A percentile compares a stretch with the other conserved stretches of the same genome.
Evolutionary conservation across 2,329 filamentous ascomycete genomes (phyloP).

Genomic region (Nemania abortiva): DNA sequence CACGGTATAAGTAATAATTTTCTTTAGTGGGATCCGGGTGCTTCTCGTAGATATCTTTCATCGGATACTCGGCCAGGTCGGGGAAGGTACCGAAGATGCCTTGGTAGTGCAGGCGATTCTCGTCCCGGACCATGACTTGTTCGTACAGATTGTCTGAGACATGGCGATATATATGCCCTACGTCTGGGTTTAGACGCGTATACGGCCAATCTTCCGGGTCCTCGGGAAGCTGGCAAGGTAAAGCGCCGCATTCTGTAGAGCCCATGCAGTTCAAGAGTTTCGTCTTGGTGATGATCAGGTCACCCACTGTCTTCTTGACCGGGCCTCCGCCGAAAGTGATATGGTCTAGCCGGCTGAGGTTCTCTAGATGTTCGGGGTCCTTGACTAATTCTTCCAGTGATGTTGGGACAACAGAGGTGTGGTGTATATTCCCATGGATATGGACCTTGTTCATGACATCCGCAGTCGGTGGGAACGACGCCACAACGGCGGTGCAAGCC

Average conservation of each 20-base stretch:
- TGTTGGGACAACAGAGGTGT: conserved; percentile 36
- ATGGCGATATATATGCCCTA: conserved; percentile 41
- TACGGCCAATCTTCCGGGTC: conserved; percentile 51
- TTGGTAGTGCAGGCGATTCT: conserved; percentile 43
- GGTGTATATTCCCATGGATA: conserved; percentile 39
- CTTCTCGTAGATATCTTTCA: conserved; percentile 41
- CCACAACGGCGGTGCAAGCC: conserved; percentile 45
- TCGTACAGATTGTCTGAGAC: conserved; percentile 50
- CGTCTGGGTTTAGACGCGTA: conserved; percentile 46
- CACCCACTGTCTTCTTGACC: conserved; percentile 46
- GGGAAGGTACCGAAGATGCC: conserved; percentile 45
- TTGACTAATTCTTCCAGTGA: conserved; percentile 44
- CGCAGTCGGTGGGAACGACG: conserved; percentile 44
- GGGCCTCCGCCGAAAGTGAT: conserved; percentile 50
- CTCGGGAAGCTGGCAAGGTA: conserved; percentile 38
- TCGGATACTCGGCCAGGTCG: conserved; percentile 38
- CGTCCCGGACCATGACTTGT: conserved; percentile 50
- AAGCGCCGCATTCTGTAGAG: conserved; percentile 49
- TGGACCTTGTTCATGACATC: conserved; percentile 35
- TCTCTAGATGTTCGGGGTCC: conserved; percentile 40
- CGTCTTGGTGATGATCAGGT: conserved; percentile 47
- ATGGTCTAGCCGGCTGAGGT: conserved; percentile 42
- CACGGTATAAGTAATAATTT: conserved; percentile 51
- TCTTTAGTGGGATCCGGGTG: conserved; percentile 52
- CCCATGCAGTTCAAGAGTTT: conserved; percentile 48